phyloP scores from a whole-genome alignment of 306 rosid species.

The Alnus glutinosa region DNA sequence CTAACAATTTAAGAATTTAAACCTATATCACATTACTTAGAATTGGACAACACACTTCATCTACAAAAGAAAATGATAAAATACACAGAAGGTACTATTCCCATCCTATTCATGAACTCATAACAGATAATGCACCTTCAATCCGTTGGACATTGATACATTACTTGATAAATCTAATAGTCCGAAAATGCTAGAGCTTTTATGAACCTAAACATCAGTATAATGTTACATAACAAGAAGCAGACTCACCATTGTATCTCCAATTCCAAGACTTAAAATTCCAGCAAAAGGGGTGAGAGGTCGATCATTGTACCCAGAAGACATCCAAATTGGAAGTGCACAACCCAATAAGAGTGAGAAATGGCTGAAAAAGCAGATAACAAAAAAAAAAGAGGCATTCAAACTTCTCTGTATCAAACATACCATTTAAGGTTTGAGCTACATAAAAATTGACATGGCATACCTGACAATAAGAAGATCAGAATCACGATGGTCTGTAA shows the following conservation, averaged over 20 bases:
- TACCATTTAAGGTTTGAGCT: constrained; percentile 11
- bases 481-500: constrained; percentile 95
- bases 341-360: constrained; percentile 93
- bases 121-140: background rate
- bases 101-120: background rate
- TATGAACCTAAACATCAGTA: background rate
- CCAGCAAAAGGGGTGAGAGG: constrained; percentile 96
- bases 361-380: constrained; percentile 56
- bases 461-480: constrained; percentile 92
- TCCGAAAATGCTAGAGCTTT: background rate
- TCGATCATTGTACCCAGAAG: constrained; percentile 80
- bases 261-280: constrained; percentile 90
- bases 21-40: background rate
- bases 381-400: constrained; percentile 21
- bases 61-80: background rate
- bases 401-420: constrained; percentile 24
- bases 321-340: constrained; percentile 95
- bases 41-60: background rate
- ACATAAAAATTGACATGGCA: constrained; percentile 9
- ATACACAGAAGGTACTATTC: background rate
- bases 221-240: background rate
- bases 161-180: background rate
- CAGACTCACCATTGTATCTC: constrained; percentile 84
- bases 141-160: background rate
- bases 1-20: background rate